Base-by-base conservation (phyloP, 768 basidiomycete genomes). In the Termitomyces sp. region DNA sequence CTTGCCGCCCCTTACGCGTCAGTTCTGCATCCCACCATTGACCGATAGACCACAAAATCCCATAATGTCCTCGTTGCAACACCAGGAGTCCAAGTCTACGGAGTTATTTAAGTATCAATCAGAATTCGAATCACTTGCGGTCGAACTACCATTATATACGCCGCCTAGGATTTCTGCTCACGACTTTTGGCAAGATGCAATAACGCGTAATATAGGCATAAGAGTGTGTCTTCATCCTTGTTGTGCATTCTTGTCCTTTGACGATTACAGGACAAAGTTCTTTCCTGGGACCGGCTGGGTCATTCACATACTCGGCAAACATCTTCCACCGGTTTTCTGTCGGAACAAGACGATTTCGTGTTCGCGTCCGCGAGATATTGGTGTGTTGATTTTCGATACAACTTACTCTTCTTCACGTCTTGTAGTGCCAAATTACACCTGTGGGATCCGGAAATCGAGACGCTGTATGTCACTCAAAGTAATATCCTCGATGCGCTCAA, bases 1-100 rank as follows among this genome's bases (percentile, higher is more conserved):
- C 35, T 44, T 64, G 38, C 51, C 79, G 9, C 71, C 73, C 6
- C 68, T 84, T 47, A 63, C 70, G 16, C 75, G 81, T 0, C 69
- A 61, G 14, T 91, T 91, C 70, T 84, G 80, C 57, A 75, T 90
- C n/a, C 86, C 88, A 10, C 70, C 64, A n/a, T 71, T 93, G 48
- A 72, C 77, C n/a, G 81, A 91, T 59, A 83, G 81, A 62, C 89
- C 90, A 3, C 90, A 91, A 67, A 86, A 93, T 68, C 90, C 89
- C 2, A 89, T 91, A 62, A 74, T 91, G 70, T 84, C 88, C 46
- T 72, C 77, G 18, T 61, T 89, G 26, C 77, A 76, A 35, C 62
- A 67, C 0, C 36, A 57, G 23, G 50, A 53, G 46, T 59, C 43
- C 14, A 60, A 60, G 26, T 44, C 67, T 55, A 26, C 20, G 23